Conservation (phyloP, 2,329 filamentous ascomycete genomes). For the Fusarium pilosicola region DNA sequence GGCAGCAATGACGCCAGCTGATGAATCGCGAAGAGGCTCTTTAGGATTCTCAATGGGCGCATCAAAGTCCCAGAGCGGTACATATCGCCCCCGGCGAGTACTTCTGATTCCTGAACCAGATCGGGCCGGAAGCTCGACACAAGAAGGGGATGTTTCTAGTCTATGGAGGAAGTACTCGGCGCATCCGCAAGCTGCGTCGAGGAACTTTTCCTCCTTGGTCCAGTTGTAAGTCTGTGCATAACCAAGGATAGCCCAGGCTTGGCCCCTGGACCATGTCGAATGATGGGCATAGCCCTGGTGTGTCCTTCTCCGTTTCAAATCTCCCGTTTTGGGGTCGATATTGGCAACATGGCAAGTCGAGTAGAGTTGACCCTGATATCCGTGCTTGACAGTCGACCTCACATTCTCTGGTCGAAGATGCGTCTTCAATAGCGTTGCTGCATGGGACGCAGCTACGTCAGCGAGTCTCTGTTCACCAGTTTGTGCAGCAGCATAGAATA, state of each 20-base stretch:
- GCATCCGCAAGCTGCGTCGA: conserved; percentile 55
- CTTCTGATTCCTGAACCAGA: not conserved
- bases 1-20: conserved; percentile 53
- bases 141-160: conserved; percentile 44
- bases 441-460: conserved; percentile 53
- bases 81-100: conserved; percentile 15
- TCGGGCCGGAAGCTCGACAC: conserved; percentile 11
- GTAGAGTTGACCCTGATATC: conserved; percentile 30
- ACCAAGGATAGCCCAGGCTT: conserved; percentile 60
- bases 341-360: conserved; percentile 56
- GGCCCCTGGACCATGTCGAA: conserved; percentile 61
- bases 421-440: conserved; percentile 50
- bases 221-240: conserved; percentile 60
- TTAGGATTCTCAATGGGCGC: conserved; percentile 47
- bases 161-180: conserved; percentile 59
- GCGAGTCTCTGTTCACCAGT: conserved; percentile 46
- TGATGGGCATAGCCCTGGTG: conserved; percentile 57
- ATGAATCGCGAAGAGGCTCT: conserved; percentile 49
- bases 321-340: conserved; percentile 38
- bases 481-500: conserved; percentile 48
- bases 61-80: conserved; percentile 51
- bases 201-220: conserved; percentile 55
- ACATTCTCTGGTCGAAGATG: conserved; percentile 50
- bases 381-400: not conserved
- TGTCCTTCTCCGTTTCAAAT: conserved; percentile 46